phyloP scores from a whole-genome alignment of 164 flowering plant genomes.

The Umbilicus rupestris region DNA sequence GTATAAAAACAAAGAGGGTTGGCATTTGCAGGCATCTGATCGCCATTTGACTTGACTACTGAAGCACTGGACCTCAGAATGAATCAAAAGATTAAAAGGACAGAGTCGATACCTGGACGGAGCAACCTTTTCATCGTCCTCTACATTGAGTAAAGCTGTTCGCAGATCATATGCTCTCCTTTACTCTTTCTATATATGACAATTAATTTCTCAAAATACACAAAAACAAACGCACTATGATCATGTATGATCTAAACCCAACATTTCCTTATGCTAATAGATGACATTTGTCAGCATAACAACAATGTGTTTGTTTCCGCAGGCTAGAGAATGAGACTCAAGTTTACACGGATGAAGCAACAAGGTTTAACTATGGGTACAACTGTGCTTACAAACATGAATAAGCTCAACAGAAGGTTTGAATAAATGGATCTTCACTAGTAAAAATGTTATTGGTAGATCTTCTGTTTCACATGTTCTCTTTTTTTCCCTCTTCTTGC shows the following conservation, averaged over 20 bases:
- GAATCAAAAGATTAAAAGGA: constrained; percentile 60
- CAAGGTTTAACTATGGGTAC: constrained; percentile 83
- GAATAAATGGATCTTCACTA: constrained; percentile 11
- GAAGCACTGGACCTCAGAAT: constrained; percentile 66
- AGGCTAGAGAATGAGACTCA: constrained; percentile 78
- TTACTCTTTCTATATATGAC: not conserved
- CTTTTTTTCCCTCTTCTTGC: not conserved
- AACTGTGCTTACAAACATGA: constrained; percentile 35
- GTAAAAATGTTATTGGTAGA: not conserved
- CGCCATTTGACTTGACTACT: constrained; percentile 36
- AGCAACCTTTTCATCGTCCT: constrained; percentile 56
- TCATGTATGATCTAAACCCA: not conserved
- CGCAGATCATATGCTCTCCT: constrained; percentile 45
- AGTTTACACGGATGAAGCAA: constrained; percentile 75
- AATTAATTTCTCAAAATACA: too few relatives aligned
- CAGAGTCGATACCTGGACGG: constrained; percentile 75
- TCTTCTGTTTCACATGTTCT: not conserved
- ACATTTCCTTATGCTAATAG: not conserved
- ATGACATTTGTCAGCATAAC: not conserved
- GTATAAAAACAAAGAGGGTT: not conserved
- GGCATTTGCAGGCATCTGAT: constrained; percentile 63
- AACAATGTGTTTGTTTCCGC: constrained; percentile 7
- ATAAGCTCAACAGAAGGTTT: constrained; percentile 12
- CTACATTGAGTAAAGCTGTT: constrained; percentile 76
- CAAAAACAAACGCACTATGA: too few relatives aligned